A percentile compares a stretch with the other conserved stretches of the same genome.
Conservation (phyloP, 805 yeast genomes). For the Saturnispora sekii region DNA sequence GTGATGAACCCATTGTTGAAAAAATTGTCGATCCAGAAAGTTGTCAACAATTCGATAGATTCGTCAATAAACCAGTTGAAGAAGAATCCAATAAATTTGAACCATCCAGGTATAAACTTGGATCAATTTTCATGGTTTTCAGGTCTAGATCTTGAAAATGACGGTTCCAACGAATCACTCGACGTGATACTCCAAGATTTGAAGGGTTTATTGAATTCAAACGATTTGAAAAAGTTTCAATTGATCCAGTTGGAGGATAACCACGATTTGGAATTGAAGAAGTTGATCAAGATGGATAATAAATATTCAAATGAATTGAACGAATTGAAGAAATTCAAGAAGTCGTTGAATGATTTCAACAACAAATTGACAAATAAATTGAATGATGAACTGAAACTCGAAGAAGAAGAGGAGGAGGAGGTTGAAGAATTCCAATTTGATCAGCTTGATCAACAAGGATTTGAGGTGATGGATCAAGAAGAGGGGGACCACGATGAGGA, state of each 20-base stretch:
- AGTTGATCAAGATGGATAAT: constrained; percentile 12
- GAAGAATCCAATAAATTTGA: too few relatives aligned
- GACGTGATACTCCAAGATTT: neutral
- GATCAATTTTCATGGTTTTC: too few relatives aligned
- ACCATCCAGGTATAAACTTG: too few relatives aligned
- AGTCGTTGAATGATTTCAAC: constrained; percentile 16
- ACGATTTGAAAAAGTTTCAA: neutral
- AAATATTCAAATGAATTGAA: constrained; percentile 22
- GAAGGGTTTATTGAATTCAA: constrained; percentile 2
- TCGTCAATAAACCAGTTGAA: too few relatives aligned
- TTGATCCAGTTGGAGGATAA: neutral
- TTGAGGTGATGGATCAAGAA: neutral
- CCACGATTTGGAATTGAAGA: neutral
- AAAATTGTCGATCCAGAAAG: too few relatives aligned
- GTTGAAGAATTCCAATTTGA: constrained; percentile 7
- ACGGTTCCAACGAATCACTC: constrained; percentile 1
- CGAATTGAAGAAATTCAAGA: constrained; percentile 21
- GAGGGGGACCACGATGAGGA: constrained; percentile 3
- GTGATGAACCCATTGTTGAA: too few relatives aligned
- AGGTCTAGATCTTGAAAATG: neutral
- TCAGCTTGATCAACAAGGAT: constrained; percentile 6
- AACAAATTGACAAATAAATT: constrained; percentile 24
- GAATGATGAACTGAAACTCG: constrained; percentile 8
- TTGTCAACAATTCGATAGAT: too few relatives aligned
- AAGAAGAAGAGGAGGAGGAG: constrained; percentile 9